These are phyloP conservation scores for Neoboletus subvelutipes DNA, from an alignment of 768 basidiomycete species.

Conservation along the genomic window DNA sequence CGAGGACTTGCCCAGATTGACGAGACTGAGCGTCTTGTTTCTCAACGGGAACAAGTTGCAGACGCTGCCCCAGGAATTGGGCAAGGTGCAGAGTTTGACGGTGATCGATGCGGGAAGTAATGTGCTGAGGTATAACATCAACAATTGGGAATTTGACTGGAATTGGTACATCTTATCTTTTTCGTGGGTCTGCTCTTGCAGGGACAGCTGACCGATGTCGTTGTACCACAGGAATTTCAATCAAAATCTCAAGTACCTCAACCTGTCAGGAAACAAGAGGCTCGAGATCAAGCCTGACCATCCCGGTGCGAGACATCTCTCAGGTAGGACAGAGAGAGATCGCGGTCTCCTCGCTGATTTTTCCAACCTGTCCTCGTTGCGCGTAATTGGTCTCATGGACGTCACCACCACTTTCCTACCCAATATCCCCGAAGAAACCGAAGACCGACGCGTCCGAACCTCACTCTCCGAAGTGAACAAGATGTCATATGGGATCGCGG, in stretches of 20 bases:
- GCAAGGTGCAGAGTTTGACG: slow-evolving; percentile 73
- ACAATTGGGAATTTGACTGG: slow-evolving; percentile 99
- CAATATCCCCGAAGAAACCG: slow-evolving; percentile 79
- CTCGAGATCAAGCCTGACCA: slow-evolving; percentile 88
- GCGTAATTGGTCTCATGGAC: slow-evolving; percentile 96
- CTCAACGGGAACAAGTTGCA: slow-evolving; percentile 93
- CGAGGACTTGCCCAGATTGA: slow-evolving; percentile 78
- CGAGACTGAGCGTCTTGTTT: slow-evolving; percentile 70
- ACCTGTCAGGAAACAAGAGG: slow-evolving; percentile 94
- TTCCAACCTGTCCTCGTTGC: slow-evolving; percentile 78
- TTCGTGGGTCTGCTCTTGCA: not conserved
- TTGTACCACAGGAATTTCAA: slow-evolving; percentile 84
- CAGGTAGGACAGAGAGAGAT: slow-evolving; percentile 20
- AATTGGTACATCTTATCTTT: slow-evolving; percentile 69
- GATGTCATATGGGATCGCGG: slow-evolving; percentile 96
- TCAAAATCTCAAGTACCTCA: slow-evolving; percentile 87
- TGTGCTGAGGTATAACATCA: slow-evolving; percentile 92
- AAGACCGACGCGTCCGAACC: slow-evolving; percentile 89
- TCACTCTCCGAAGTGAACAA: slow-evolving; percentile 85
- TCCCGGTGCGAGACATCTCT: slow-evolving; percentile 30
- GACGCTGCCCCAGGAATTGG: slow-evolving; percentile 88
- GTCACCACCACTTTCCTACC: slow-evolving; percentile 65
- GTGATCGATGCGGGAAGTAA: slow-evolving; percentile 94
- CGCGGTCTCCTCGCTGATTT: slow-evolving; percentile 72
- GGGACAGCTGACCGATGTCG: not conserved